Base-by-base conservation (phyloP, 2,329 filamentous ascomycete species). In the Neonectria punicea region DNA sequence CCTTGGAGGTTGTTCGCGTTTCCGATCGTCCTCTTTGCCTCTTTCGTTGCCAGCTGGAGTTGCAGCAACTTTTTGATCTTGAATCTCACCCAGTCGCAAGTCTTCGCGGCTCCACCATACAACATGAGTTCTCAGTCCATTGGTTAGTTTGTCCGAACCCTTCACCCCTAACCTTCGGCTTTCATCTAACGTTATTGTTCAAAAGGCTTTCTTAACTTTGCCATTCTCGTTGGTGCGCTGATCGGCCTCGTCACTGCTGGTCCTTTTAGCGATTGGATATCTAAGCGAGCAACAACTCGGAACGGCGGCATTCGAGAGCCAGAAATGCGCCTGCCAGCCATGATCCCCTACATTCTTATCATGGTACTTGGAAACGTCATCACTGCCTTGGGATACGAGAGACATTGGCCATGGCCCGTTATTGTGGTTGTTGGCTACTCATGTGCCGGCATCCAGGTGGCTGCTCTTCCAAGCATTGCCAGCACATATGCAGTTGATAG, bases 401-500 rank as follows among this genome's bases (percentile, higher is more conserved):
- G 75, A 7, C 73, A 80, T 44, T 86, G 83, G 84, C 77, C 79
- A 0, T 86, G 84, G 84, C 77, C 78, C 36, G 79, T 79, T 7
- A 83, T 86, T 50, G 75, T 86, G 16, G 76, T 86, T 4, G 75
- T 84, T 65, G 84, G 85, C 2, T 87, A 84, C 67, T 79, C 66
- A 1, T 71, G 70, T 30, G 58, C 74, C 0, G 78, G 78, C 2
- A 69, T 79, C 20, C 76, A 78, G 65, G 75, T 79, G 5, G 70
- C 75, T 5, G 87, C 87, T 0, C 76, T 91, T 11, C 88, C 89
- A 0, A 83, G 84, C 10, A 90, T 91, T 61, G 82, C 80, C 5
- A 85, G 81, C 39, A 88, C 80, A 3, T 90, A 90, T 71, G 86
- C 87, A 0, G 84, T 90, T 18, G 89, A 91, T 74, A 85, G 83